A percentile compares a stretch with the other conserved stretches of the same genome.
These are phyloP conservation scores for Perkinsus olseni DNA, from an alignment of 169 alveolate species.

Conservation along the genomic window DNA sequence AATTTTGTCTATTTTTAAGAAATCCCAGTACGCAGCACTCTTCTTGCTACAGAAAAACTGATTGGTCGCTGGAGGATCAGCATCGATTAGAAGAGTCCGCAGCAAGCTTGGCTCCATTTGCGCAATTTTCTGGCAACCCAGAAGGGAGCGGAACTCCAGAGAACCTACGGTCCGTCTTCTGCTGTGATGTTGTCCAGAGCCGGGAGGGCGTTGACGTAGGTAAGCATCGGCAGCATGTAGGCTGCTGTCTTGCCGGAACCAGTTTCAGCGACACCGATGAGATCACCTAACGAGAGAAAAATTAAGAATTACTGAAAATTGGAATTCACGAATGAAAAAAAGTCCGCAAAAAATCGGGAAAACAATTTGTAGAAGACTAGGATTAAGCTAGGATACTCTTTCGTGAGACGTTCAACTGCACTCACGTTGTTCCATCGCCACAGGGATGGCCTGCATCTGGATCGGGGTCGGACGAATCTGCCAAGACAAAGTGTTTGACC, in stretches of 20 bases:
- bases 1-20: no score
- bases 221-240: conserved; percentile 87
- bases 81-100: no score
- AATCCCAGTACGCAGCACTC: no score
- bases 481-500: neutral
- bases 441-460: conserved; percentile 92
- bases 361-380: no score
- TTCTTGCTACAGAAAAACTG: no score
- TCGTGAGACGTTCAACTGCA: neutral
- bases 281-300: conserved; percentile 64
- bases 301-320: no score
- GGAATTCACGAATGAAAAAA: neutral
- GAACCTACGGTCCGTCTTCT: conserved; percentile 90
- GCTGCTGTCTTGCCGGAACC: conserved; percentile 95
- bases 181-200: conserved; percentile 74
- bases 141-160: conserved; percentile 61
- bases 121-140: neutral
- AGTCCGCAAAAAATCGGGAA: no score
- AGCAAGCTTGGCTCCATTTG: neutral
- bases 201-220: conserved; percentile 76
- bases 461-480: conserved; percentile 86
- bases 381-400: no score
- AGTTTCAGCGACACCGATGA: conserved; percentile 96
- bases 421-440: conserved; percentile 62
- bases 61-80: no score